Conservation (phyloP, 805 yeast species). For the Myxozyma sirexii region DNA sequence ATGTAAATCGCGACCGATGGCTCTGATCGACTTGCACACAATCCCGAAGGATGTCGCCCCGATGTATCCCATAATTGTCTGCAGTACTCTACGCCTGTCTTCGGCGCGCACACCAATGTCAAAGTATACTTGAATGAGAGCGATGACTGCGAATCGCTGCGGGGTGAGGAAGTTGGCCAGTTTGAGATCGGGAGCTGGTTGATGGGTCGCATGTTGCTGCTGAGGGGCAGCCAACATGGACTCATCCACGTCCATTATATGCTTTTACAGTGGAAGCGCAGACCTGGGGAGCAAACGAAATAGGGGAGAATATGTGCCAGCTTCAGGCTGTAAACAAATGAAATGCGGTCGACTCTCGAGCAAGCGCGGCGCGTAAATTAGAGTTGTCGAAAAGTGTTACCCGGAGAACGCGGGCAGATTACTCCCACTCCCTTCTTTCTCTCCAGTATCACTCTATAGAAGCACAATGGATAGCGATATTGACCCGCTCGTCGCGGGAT, state of each 20-base stretch:
- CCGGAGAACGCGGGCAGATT: constrained; percentile 2
- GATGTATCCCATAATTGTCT: constrained; percentile 14
- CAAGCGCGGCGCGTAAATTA: not conserved
- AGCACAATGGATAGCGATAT: constrained; percentile 1
- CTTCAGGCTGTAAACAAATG: not conserved
- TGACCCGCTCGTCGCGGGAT: not conserved
- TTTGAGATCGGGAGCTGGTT: not conserved
- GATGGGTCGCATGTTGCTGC: not conserved
- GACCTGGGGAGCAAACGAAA: not conserved
- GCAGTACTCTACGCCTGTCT: not conserved
- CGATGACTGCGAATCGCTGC: constrained; percentile 15
- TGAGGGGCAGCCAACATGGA: not conserved
- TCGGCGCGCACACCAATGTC: not conserved
- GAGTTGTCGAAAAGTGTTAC: not conserved
- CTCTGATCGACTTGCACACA: constrained; percentile 4
- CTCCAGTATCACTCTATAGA: not conserved
- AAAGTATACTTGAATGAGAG: constrained; percentile 11
- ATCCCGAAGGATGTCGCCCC: constrained; percentile 12
- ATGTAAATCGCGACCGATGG: not conserved
- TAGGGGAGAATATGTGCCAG: not conserved
- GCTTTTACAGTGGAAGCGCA: not conserved
- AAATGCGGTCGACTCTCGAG: not conserved
- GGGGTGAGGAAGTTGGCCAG: constrained; percentile 25
- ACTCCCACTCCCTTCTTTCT: not conserved
- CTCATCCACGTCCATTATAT: not conserved